phyloP scores from a whole-genome alignment of 306 rosid genomes.

The Sphenostylis stenocarpa region DNA sequence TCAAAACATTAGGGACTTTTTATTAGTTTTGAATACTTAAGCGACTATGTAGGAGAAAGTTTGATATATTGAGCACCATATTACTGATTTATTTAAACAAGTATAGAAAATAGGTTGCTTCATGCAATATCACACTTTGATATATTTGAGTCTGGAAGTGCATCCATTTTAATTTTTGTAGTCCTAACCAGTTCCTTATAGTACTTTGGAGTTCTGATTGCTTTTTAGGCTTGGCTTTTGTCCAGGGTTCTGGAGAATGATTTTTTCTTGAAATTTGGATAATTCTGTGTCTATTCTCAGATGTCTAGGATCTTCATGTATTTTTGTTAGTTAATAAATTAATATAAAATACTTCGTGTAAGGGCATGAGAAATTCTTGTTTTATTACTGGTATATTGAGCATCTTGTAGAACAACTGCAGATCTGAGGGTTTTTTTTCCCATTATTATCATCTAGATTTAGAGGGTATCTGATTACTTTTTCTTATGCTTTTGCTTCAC shows the following conservation, averaged over 20 bases:
- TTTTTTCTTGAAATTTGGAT: neutral
- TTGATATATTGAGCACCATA: too few relatives aligned
- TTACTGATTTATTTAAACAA: too few relatives aligned
- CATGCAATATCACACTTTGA: neutral
- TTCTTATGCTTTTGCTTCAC: neutral
- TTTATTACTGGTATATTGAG: neutral
- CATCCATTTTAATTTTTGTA: neutral
- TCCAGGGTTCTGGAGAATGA: neutral
- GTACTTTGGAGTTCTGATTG: neutral
- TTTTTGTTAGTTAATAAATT: neutral
- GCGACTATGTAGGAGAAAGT: too few relatives aligned
- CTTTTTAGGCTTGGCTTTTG: neutral
- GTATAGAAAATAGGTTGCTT: neutral
- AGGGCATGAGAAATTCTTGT: neutral
- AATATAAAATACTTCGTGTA: neutral
- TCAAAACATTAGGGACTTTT: too few relatives aligned
- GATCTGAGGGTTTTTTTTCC: neutral
- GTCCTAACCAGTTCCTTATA: neutral
- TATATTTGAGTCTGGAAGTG: neutral
- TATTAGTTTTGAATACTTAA: too few relatives aligned
- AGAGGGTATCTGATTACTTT: neutral
- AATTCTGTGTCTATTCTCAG: neutral
- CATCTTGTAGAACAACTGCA: neutral
- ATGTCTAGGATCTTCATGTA: constrained; percentile 8
- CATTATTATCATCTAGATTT: neutral